A percentile compares a stretch with the other conserved stretches of the same genome.
These are phyloP conservation scores for Naganishia albida DNA, from an alignment of 1,284 basidiomycete species.

Conservation along the genomic window DNA sequence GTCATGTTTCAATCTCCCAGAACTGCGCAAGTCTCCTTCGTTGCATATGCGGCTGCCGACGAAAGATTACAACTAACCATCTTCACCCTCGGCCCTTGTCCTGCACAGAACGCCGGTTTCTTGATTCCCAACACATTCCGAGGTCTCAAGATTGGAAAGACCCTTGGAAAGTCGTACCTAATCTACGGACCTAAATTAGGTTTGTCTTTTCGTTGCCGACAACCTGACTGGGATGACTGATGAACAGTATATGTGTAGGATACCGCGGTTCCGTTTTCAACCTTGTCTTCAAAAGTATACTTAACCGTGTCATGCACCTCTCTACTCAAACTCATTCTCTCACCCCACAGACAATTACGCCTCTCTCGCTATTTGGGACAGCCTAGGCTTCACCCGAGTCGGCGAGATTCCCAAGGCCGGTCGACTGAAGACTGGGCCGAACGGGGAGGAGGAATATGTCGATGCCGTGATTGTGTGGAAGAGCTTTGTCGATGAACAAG, in stretches of 20 bases:
- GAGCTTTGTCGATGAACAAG: constrained; percentile 59
- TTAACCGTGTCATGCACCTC: constrained; percentile 48
- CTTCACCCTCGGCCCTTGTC: not conserved
- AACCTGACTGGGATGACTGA: not conserved
- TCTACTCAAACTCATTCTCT: not conserved
- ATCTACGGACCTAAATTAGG: constrained; percentile 73
- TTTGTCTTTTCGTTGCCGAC: constrained; percentile 13
- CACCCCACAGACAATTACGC: constrained; percentile 56
- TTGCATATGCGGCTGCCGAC: not conserved
- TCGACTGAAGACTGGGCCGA: constrained; percentile 63
- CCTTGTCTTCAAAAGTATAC: constrained; percentile 82
- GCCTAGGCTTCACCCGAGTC: constrained; percentile 75
- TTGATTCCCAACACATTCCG: constrained; percentile 71
- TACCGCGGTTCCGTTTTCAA: constrained; percentile 92
- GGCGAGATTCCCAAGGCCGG: constrained; percentile 86
- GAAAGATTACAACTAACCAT: not conserved
- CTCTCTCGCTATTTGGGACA: constrained; percentile 75
- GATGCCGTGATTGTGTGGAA: constrained; percentile 87
- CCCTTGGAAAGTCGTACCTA: constrained; percentile 77
- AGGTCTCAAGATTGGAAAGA: constrained; percentile 68
- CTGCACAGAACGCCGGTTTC: constrained; percentile 67
- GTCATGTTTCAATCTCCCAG: constrained; percentile 5
- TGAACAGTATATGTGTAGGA: constrained; percentile 49
- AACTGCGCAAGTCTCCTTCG: constrained; percentile 38
- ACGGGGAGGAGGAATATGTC: constrained; percentile 77